A percentile compares a stretch with the other conserved stretches of the same genome.
Conservation (phyloP, 768 basidiomycete genomes). For the Serendipita sp. region DNA sequence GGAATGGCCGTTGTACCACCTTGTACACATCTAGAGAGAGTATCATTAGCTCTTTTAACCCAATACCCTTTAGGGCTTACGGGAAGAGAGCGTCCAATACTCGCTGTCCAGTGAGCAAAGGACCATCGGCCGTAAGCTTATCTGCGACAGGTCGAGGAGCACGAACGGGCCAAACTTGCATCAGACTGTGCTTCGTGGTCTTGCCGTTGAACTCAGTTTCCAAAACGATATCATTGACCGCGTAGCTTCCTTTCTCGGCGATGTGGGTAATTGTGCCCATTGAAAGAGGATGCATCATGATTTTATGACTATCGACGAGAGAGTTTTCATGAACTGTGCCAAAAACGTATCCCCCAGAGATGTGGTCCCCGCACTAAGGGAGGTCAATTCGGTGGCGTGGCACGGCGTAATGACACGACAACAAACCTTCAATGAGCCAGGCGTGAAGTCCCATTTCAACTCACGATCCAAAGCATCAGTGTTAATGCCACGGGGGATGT, state of each 20-base stretch:
- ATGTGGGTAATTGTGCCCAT: slow-evolving; percentile 90
- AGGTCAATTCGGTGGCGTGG: not conserved
- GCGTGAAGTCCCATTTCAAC: slow-evolving; percentile 90
- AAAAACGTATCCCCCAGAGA: slow-evolving; percentile 93
- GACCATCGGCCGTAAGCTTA: slow-evolving; percentile 84
- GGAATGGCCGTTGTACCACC: slow-evolving; percentile 96
- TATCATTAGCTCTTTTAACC: not conserved
- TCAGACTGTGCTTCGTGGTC: slow-evolving; percentile 81
- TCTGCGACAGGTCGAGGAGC: slow-evolving; percentile 92
- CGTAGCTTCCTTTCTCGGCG: slow-evolving; percentile 86
- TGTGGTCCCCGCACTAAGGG: slow-evolving; percentile 79
- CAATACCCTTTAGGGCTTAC: slow-evolving; percentile 27
- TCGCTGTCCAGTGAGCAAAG: slow-evolving; percentile 89
- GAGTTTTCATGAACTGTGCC: slow-evolving; percentile 96
- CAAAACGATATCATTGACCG: slow-evolving; percentile 80
- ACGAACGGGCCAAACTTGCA: slow-evolving; percentile 98
- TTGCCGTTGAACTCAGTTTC: slow-evolving; percentile 98
- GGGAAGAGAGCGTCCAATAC: slow-evolving; percentile 96
- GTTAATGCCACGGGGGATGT: slow-evolving; percentile 98
- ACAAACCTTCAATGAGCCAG: slow-evolving; percentile 54
- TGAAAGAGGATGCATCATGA: slow-evolving; percentile 87
- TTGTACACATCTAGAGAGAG: slow-evolving; percentile 64
- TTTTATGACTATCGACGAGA: slow-evolving; percentile 88
- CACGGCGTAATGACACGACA: not conserved
- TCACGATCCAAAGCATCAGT: slow-evolving; percentile 83